Conservation (phyloP, 768 basidiomycete species). For the Pholiota conissans region DNA sequence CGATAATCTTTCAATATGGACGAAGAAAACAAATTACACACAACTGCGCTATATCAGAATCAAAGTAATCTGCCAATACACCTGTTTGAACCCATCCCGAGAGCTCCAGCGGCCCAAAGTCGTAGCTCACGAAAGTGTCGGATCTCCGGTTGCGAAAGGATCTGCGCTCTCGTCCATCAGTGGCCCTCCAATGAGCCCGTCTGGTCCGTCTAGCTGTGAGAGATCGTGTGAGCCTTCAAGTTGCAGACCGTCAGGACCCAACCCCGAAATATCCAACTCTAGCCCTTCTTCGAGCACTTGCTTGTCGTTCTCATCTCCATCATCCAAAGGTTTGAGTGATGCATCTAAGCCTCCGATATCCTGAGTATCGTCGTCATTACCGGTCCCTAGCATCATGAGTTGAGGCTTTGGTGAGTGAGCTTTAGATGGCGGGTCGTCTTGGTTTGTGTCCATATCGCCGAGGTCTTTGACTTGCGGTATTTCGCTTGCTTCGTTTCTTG, state of each 20-base stretch:
- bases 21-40: background rate
- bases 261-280: constrained; percentile 60
- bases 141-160: constrained; percentile 48
- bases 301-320: constrained; percentile 38
- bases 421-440: constrained; percentile 57
- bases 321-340: constrained; percentile 53
- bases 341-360: constrained; percentile 33
- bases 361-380: constrained; percentile 40
- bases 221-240: constrained; percentile 55
- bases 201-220: constrained; percentile 52
- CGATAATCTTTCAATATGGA: background rate
- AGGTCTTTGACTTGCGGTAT: constrained; percentile 28
- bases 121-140: constrained; percentile 1
- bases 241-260: constrained; percentile 65
- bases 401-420: constrained; percentile 68
- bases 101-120: background rate
- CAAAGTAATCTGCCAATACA: background rate
- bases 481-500: constrained; percentile 37
- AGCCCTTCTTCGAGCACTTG: constrained; percentile 37
- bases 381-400: constrained; percentile 50
- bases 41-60: background rate
- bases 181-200: constrained; percentile 57
- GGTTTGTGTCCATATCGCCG: constrained; percentile 30
- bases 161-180: constrained; percentile 61
- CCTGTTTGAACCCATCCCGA: constrained; percentile 6